Conservation (phyloP, 2,329 filamentous ascomycete species). For the Colletotrichum lupini region DNA sequence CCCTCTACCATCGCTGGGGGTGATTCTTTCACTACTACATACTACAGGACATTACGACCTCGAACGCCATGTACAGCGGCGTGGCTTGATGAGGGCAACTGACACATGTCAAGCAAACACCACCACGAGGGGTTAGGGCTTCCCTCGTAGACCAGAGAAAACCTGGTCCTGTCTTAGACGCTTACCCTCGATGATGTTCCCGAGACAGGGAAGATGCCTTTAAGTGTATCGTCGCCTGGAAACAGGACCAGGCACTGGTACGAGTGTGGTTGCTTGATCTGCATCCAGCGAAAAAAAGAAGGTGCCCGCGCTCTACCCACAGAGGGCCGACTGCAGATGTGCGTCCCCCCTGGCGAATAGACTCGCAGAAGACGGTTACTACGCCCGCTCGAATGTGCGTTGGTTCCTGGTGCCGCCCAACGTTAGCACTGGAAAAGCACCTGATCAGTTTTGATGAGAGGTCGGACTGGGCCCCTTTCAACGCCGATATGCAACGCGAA, state of each 20-base stretch:
- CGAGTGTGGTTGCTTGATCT: conserved; percentile 22
- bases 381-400: neutral
- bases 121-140: conserved; percentile 16
- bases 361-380: neutral
- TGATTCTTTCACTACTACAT: neutral
- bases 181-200: conserved; percentile 5
- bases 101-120: conserved; percentile 29
- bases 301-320: neutral
- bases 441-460: neutral
- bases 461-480: neutral
- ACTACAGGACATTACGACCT: neutral
- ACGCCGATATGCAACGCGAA: neutral
- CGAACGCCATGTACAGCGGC: neutral
- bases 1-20: neutral
- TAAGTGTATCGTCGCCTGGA: conserved; percentile 5
- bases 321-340: neutral
- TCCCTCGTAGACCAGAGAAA: neutral
- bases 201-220: conserved; percentile 26
- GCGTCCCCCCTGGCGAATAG: conserved; percentile 2
- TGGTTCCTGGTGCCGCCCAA: conserved; percentile 1
- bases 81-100: neutral
- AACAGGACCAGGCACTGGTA: conserved; percentile 15
- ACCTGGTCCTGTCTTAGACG: conserved; percentile 13
- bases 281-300: conserved; percentile 7
- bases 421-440: neutral